phyloP scores from a whole-genome alignment of 169 alveolate genomes.

The Plasmodium relictum region DNA sequence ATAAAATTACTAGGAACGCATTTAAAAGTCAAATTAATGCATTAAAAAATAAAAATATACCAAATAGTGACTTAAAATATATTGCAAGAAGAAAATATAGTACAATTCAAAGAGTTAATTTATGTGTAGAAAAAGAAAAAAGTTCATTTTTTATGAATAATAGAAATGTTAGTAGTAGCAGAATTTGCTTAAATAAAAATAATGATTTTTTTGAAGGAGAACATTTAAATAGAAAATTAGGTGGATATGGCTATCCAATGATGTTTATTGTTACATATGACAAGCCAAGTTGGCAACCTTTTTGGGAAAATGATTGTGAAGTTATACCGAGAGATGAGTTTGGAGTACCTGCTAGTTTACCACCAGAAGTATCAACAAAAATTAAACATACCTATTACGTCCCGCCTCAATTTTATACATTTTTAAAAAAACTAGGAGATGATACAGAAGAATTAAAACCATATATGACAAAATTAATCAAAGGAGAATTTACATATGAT shows the following conservation, averaged over 20 bases:
- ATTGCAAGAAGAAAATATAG: no score
- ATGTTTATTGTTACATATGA: conserved; percentile 83
- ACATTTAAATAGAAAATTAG: conserved; percentile 53
- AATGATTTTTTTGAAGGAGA: conserved; percentile 61
- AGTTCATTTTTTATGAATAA: no score
- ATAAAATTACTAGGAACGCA: no score
- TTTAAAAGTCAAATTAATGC: no score
- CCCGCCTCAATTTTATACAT: conserved; percentile 93
- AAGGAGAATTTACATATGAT: conserved; percentile 89
- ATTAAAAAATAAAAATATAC: no score
- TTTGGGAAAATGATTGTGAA: conserved; percentile 81
- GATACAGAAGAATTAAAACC: conserved; percentile 92
- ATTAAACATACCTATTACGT: conserved; percentile 87
- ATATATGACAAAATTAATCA: conserved; percentile 87
- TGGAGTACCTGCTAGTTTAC: conserved; percentile 85
- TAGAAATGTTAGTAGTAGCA: background rate
- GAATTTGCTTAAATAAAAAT: background rate
- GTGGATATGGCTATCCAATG: conserved; percentile 85
- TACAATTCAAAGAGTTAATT: no score
- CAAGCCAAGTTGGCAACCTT: conserved; percentile 86
- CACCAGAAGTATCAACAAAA: conserved; percentile 86
- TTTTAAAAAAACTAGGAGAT: conserved; percentile 92
- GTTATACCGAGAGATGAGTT: conserved; percentile 87
- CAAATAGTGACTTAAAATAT: no score
- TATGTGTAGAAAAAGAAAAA: no score